Base-by-base conservation (phyloP, 2,329 filamentous ascomycete species). In the Trichoderma sp. region DNA sequence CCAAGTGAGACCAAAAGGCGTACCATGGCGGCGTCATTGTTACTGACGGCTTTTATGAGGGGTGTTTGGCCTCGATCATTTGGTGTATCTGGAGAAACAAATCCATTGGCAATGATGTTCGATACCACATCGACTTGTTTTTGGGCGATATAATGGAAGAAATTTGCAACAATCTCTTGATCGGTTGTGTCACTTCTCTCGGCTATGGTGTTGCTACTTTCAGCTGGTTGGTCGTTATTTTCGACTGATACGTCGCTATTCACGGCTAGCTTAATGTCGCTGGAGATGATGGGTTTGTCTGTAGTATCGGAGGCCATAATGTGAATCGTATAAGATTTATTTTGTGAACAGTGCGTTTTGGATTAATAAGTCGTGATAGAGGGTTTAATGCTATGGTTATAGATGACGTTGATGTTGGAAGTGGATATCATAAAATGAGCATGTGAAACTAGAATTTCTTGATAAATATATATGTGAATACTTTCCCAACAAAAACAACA, bases 11-110 rank as follows among this genome's bases (percentile, higher is more conserved):
- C 50, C 7, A 75, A 50, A 3, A n/a, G 66, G 29, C 68, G 62
- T 33, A 75, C 50, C 53, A 74, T 75, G n/a, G 16, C 59, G 8
- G 60, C 45, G n/a, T 75, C 62, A 21, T 66, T 45, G 4, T 9
- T 53, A 27, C 27, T 41, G 35, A 75, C 45, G 8, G 74, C 74
- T 24, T 9, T 50, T 27, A 75, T 59, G 3, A 75, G 62, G 29
- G 74, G 74, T 1, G 69, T 75, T 53, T 74, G 62, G 41, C 62
- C 56, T 21, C n/a, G 38, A 8, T 31, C 7, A 65, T 74, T 74
- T 31, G 62, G 62, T 9, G 35, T 53, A 16, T 75, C 45, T 6
- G 62, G 33, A 21, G 27, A 35, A 16, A 67, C 69, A 9, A 45
- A 24, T 3, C 62, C 27, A 6, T 21, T 14, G 1, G 29, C 64